Evolutionary conservation across 768 basidiomycete genomes (phyloP).

Genomic region (Leccinum variicolor): DNA sequence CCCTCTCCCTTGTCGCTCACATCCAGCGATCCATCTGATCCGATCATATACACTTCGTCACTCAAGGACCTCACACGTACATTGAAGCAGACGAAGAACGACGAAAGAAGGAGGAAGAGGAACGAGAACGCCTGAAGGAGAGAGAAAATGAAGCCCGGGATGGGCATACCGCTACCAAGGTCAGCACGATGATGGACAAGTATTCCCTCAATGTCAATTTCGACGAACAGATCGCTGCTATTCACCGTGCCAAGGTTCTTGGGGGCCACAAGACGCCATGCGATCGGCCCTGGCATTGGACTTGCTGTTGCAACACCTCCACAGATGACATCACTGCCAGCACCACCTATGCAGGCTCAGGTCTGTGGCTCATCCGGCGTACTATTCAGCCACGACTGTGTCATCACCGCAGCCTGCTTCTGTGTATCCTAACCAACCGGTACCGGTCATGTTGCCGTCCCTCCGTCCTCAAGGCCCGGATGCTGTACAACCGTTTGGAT

Average conservation of each 20-base stretch:
- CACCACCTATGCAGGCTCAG: constrained; percentile 54
- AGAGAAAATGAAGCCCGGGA: constrained; percentile 98
- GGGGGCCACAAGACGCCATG: constrained; percentile 70
- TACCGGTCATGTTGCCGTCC: constrained; percentile 77
- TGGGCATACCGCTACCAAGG: constrained; percentile 94
- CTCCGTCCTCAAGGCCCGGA: constrained; percentile 80
- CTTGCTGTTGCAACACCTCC: constrained; percentile 71
- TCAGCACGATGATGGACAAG: constrained; percentile 84
- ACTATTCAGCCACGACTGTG: constrained; percentile 80
- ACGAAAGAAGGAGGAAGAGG: constrained; percentile 83
- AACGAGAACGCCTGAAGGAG: constrained; percentile 76
- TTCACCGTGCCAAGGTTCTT: constrained; percentile 89
- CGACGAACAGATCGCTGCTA: constrained; percentile 97
- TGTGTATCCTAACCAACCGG: constrained; percentile 50
- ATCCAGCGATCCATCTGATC: constrained; percentile 21
- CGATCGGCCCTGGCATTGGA: constrained; percentile 85
- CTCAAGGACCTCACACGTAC: constrained; percentile 90
- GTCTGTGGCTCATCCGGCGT: constrained; percentile 46
- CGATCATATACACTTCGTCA: constrained; percentile 45
- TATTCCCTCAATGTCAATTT: constrained; percentile 93
- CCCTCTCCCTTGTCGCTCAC: constrained; percentile 18
- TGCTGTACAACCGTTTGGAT: constrained; percentile 75
- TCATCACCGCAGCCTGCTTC: constrained; percentile 92
- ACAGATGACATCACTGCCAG: constrained; percentile 60
- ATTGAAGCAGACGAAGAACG: constrained; percentile 90